A percentile compares a stretch with the other conserved stretches of the same genome.
Conservation (phyloP, 2,329 filamentous ascomycete genomes). For the Neofusicoccum cordaticola region DNA sequence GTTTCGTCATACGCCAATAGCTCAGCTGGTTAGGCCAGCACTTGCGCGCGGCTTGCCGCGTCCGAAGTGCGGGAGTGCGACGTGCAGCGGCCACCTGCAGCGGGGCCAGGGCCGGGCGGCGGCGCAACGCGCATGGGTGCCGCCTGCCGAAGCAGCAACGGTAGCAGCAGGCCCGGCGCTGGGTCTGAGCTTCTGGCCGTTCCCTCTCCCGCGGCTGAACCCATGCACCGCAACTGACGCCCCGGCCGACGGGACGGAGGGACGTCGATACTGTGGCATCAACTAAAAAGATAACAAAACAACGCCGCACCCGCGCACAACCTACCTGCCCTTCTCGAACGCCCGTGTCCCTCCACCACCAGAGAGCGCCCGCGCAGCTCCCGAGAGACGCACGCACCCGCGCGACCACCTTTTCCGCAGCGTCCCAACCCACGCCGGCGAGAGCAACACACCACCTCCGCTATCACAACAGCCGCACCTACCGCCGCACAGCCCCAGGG, state of each 20-base stretch:
- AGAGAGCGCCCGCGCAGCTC: background rate
- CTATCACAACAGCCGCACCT: background rate
- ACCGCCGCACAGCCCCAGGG: background rate
- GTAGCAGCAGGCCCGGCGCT: background rate
- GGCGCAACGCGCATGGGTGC: background rate
- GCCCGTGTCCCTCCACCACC: background rate
- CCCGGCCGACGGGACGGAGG: background rate
- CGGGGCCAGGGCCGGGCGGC: background rate
- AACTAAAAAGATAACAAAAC: background rate
- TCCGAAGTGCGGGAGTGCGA: background rate
- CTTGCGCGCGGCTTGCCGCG: background rate
- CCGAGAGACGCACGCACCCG: background rate
- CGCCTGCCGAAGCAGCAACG: too few relatives aligned
- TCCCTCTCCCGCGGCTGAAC: background rate
- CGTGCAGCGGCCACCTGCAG: slow-evolving; percentile 6
- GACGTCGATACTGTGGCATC: slow-evolving; percentile 1
- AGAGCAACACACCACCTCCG: background rate
- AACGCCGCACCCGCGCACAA: background rate
- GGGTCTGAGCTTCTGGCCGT: background rate
- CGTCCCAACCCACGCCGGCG: background rate
- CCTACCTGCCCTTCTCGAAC: background rate
- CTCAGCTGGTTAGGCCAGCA: background rate
- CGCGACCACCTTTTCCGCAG: background rate
- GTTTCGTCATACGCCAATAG: slow-evolving; percentile 12
- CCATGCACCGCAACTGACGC: background rate